Evolutionary conservation across 192 early-diverging fungal genomes (phyloP), one percentile per base, ranked within the genome.

Genomic region (Backusella luteola): DNA sequence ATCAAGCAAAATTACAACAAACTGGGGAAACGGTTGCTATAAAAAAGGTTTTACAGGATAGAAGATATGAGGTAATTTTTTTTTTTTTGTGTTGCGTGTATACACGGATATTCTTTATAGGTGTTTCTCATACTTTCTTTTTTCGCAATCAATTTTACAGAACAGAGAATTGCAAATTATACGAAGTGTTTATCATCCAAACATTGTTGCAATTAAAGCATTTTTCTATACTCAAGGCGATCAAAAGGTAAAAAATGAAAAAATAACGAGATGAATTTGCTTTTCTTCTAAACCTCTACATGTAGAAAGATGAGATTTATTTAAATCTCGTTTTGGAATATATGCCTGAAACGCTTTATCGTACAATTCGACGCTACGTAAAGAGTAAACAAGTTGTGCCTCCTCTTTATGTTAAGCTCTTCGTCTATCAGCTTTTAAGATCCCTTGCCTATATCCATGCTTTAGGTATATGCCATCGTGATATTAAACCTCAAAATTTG

Each of bases 401-500:
- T 15, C 92, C 94, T 89, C 85, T 96, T 32, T 88, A 90, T 73
- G 93, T 99, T 76, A 98, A 99, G 92, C 85, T 98, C 71, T 99
- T 96, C 84, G 98, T 96, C 89, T 99, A 99, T 86, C 98, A 99
- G 82, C 85, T 99, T 72, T 94, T 98, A 88, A 87, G 98, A 76
- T 96, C 97, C 80, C 87, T 99, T 69, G 96, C 96, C 52, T 99
- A 97, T 80, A 98, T 99, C 80, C 98, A 99, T 87, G 91, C 96
- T 63, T 85, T 97, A 63, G 98, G 97, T 36, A 98, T 99, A 73
- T 99, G 98, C 84, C 98, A 99, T 76, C 92, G 98, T 73, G 98
- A 99, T 79, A 99, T 99, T 81, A 99, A 99, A 85, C 98, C 98
- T 67, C 98, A 99, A 84, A 99, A 99, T 84, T 81, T 99, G 83